Base-by-base conservation (phyloP, 2,329 filamentous ascomycete species). In the Colletotrichum sp. region DNA sequence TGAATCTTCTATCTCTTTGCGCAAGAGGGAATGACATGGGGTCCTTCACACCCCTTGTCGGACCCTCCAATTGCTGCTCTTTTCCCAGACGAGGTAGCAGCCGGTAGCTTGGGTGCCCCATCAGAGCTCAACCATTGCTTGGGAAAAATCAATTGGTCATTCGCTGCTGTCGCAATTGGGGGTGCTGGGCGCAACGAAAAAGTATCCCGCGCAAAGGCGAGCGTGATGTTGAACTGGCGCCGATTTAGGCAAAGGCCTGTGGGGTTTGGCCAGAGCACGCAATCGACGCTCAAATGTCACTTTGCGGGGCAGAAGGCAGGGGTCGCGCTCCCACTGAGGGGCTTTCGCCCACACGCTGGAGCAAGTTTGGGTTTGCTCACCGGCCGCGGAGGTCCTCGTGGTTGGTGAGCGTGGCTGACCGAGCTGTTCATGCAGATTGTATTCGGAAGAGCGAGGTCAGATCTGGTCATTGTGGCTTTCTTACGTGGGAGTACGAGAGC, bases 231-330 rank as follows among this genome's bases (percentile, higher is more conserved):
- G 32, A 60, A 59, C 59, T 36, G 60, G 59, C 32, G 71, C 78
- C 78, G 77, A 76, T 78, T 81, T 79, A 78, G 80, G 81, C 77
- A 79, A 74, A 64, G 21, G 69, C 4, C 77, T 81, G 79, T 82
- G 82, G 82, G 80, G 80, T 80, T 79, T 78, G 72, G 63, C 52
- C 76, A 75, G 76, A 84, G 82, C 82, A 83, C 83, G 83, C 81
- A 80, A 83, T 84, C 80, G 79, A 60, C 79, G 78, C 78, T 78
- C 73, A 76, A 77, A 77, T 77, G 75, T 75, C 77, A 77, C 74
- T 74, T 74, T 74, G 70, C 74, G 74, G 74, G 70, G 74, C 74
- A 65, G 72, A 55, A 28, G 21, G 21, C 72, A 75, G 49, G 72
- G 68, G 72, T 57, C 28, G 39, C 36, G 36, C 69, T 59, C 65